phyloP scores from a whole-genome alignment of 2,329 filamentous ascomycete genomes.

The Monascus ruber region DNA sequence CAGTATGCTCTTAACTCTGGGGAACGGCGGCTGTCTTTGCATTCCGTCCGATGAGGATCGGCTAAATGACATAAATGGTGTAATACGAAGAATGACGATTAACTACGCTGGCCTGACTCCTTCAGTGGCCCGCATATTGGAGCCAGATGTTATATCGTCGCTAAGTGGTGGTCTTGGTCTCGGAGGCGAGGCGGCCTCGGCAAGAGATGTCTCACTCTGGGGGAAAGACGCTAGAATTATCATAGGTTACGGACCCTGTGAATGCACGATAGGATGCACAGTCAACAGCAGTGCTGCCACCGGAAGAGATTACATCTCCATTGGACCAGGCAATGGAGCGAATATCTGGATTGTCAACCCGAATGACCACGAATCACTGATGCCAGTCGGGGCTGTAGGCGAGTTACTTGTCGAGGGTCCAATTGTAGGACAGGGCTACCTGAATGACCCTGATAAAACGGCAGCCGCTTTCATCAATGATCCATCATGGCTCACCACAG shows the following conservation, averaged over 20 bases:
- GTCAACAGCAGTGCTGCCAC: conserved; percentile 25
- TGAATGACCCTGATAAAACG: conserved; percentile 31
- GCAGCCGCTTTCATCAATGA: conserved; percentile 24
- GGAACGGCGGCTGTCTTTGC: conserved; percentile 48
- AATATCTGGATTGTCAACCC: conserved; percentile 31
- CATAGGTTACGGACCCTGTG: conserved; percentile 34
- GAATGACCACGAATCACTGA: conserved; percentile 23
- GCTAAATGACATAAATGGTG: conserved; percentile 38
- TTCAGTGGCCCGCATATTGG: conserved; percentile 41
- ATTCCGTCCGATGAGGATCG: conserved; percentile 42
- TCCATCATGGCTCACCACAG: conserved; percentile 28
- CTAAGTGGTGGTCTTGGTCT: conserved; percentile 30
- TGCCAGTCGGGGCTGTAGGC: conserved; percentile 36
- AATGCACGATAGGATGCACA: conserved; percentile 32
- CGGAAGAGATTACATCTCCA: conserved; percentile 25
- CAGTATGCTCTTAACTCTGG: conserved; percentile 45
- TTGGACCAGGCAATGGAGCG: conserved; percentile 26
- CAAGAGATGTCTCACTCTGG: conserved; percentile 32
- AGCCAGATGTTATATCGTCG: conserved; percentile 30
- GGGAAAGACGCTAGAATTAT: conserved; percentile 31
- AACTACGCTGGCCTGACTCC: conserved; percentile 50
- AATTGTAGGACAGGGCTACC: conserved; percentile 36
- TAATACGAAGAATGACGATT: conserved; percentile 40
- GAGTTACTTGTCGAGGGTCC: conserved; percentile 39
- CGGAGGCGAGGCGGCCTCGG: conserved; percentile 35